Base-by-base conservation (phyloP, 139 green algal species). In the Microglena sp. region DNA sequence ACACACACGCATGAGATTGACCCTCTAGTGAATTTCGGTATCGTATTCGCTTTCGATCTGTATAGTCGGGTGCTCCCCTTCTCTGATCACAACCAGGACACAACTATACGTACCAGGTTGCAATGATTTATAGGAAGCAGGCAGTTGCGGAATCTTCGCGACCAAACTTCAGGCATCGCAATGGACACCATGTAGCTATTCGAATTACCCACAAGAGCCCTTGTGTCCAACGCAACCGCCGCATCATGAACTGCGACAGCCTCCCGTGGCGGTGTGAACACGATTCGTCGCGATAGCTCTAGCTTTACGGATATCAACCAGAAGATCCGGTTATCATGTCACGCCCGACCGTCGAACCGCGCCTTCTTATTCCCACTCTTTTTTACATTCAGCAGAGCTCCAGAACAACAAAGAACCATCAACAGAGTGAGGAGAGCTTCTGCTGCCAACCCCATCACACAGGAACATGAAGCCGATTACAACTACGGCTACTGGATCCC, bases 281-380 rank as follows among this genome's bases (percentile, higher is more conserved):
- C 66, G 45, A 73, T n/a, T 87, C 24, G 81, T 89, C 30, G 81
- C 76, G 6, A 86, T 89, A 62, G 56, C 66, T 27, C 77, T n/a
- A n/a, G 57, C 31, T 87, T 84, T 70, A 77, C 72, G 4, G 82
- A 80, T 1, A 88, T 79, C 68, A 89, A 89, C 75, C 83, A 89
- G 83, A 89, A 66, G 83, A 89, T 66, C 77, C 67, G n/a, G 45
- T 88, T 18, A 85, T 89, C 35, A 71, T 79, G 60, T 79, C 77
- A 56, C 66, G 70, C 22, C 62, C 54, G 0, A 61, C 75, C 29
- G 82, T 89, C 18, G 81, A 88, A 58, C 72, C 81, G 15, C 81
- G 83, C 8, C 75, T 89, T 31, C 81, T 86, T 60, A 50, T 68
- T 11, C 79, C 70, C 3, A 82, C 83, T 73, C 44, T 63, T 1